Evolutionary conservation across 2,329 filamentous ascomycete genomes (phyloP).

Genomic region (Botrytis elliptica): DNA sequence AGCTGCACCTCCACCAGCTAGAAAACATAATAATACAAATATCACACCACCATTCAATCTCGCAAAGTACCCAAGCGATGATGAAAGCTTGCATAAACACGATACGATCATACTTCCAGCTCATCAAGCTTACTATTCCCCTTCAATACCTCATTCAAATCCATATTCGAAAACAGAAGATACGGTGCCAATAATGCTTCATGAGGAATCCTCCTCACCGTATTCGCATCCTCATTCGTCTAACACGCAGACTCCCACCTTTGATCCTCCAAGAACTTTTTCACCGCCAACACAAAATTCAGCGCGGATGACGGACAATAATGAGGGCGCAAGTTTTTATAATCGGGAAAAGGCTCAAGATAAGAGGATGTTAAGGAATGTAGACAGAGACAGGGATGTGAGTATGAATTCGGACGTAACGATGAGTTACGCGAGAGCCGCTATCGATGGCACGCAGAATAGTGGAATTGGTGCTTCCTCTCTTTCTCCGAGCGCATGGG

Average conservation of each 20-base stretch:
- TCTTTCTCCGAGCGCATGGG: neutral
- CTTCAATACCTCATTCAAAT: neutral
- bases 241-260: neutral
- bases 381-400: neutral
- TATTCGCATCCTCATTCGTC: neutral
- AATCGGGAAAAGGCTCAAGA: neutral
- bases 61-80: slow-evolving; percentile 4
- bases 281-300: neutral
- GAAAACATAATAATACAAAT: neutral
- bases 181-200: neutral
- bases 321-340: neutral
- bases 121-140: slow-evolving; percentile 8
- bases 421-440: slow-evolving; percentile 1
- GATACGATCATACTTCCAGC: neutral
- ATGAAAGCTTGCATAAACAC: neutral
- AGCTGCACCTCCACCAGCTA: neutral
- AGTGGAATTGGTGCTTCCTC: slow-evolving; percentile 1
- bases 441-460: slow-evolving; percentile 3
- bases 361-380: neutral
- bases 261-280: neutral
- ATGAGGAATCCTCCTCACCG: neutral
- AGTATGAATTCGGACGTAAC: neutral
- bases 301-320: neutral
- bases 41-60: neutral
- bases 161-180: neutral